A percentile compares a stretch with the other conserved stretches of the same genome.
phyloP scores from a whole-genome alignment of 495 filamentous ascomycete genomes.

The Penicillium desertorum region DNA sequence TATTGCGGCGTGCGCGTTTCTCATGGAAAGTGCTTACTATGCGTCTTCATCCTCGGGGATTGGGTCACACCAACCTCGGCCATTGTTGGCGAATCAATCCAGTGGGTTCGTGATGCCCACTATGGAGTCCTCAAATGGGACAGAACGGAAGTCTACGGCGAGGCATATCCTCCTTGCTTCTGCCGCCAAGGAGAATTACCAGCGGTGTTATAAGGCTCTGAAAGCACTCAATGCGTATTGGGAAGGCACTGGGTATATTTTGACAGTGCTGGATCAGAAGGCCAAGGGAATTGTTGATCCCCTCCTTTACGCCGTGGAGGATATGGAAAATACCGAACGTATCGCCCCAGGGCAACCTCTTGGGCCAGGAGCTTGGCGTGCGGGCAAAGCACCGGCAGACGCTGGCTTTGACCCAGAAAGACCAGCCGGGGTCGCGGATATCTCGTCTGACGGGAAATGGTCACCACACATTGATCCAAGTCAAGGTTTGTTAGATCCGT shows the following conservation, averaged over 20 bases:
- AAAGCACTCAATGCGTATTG: slow-evolving; percentile 75
- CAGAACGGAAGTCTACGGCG: slow-evolving; percentile 52
- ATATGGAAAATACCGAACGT: slow-evolving; percentile 64
- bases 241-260: slow-evolving; percentile 82
- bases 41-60: slow-evolving; percentile 38
- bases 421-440: slow-evolving; percentile 26
- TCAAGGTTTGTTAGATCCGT: slow-evolving; percentile 45
- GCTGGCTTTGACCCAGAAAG: slow-evolving; percentile 25
- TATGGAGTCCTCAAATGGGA: slow-evolving; percentile 33
- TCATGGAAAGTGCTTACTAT: slow-evolving; percentile 70
- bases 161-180: slow-evolving; percentile 73
- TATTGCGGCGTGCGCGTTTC: slow-evolving; percentile 81
- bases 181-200: slow-evolving; percentile 76
- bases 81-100: slow-evolving; percentile 39
- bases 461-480: slow-evolving; percentile 51
- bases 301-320: slow-evolving; percentile 72
- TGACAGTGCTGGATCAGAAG: slow-evolving; percentile 83
- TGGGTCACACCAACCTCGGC: slow-evolving; percentile 31
- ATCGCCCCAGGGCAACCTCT: slow-evolving; percentile 40
- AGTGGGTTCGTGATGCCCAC: slow-evolving; percentile 46
- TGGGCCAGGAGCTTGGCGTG: slow-evolving; percentile 47
- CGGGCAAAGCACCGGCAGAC: slow-evolving; percentile 27
- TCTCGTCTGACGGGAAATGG: slow-evolving; percentile 34
- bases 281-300: slow-evolving; percentile 81
- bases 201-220: slow-evolving; percentile 76